Conservation (phyloP, 2,329 filamentous ascomycete species). For the Chaetomiaceae sp. region DNA sequence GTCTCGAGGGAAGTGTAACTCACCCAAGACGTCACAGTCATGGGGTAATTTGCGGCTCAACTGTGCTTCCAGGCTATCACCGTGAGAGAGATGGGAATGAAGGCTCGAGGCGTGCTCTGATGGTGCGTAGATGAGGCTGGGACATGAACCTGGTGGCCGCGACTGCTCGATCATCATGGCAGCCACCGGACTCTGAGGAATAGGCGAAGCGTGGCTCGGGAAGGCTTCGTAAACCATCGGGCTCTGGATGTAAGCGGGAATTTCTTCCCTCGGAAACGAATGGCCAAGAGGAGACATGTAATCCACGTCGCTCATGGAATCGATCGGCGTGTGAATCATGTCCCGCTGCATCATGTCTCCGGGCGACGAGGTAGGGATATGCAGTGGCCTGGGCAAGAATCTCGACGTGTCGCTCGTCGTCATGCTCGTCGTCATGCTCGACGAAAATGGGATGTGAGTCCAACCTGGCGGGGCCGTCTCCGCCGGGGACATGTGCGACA, state of each 20-base stretch:
- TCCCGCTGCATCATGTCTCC: slow-evolving; percentile 45
- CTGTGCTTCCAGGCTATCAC: slow-evolving; percentile 53
- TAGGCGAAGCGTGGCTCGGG: slow-evolving; percentile 47
- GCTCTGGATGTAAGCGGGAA: slow-evolving; percentile 41
- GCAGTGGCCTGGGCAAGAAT: slow-evolving; percentile 36
- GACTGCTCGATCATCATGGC: slow-evolving; percentile 52
- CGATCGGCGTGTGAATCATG: slow-evolving; percentile 50
- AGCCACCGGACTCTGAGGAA: slow-evolving; percentile 51
- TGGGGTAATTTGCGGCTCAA: slow-evolving; percentile 49
- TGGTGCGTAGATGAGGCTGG: slow-evolving; percentile 56
- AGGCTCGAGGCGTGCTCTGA: slow-evolving; percentile 58
- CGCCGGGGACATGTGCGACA: slow-evolving; percentile 46
- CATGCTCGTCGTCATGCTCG: slow-evolving; percentile 37
- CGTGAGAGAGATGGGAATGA: slow-evolving; percentile 44
- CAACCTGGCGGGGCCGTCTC: slow-evolving; percentile 42
- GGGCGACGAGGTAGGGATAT: slow-evolving; percentile 36
- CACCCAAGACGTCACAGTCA: slow-evolving; percentile 54
- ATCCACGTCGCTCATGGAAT: slow-evolving; percentile 58
- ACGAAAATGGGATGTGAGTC: slow-evolving; percentile 45
- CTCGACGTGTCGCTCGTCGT: slow-evolving; percentile 38
- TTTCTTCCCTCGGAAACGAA: slow-evolving; percentile 49
- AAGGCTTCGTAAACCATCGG: slow-evolving; percentile 55
- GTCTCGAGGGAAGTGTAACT: slow-evolving; percentile 36
- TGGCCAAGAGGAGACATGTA: slow-evolving; percentile 56
- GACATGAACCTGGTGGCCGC: slow-evolving; percentile 54